Percentiles rank a stretch among this genome's conserved stretches.
phyloP scores from a whole-genome alignment of 352 stramenopile species.

The Globisporangium perplexum region DNA sequence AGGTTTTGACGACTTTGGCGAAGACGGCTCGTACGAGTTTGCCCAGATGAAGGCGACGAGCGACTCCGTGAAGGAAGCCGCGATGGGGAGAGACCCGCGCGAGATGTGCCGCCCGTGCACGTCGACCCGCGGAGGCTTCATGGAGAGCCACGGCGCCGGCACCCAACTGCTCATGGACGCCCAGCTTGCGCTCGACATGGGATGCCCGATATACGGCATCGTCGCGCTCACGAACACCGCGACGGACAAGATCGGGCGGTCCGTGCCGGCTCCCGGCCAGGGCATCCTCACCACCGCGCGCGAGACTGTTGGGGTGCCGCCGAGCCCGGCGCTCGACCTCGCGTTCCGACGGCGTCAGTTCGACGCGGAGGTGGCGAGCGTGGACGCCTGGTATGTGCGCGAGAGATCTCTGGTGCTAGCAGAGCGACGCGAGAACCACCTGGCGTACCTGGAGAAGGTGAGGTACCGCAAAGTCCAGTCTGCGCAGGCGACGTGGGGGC shows the following conservation, averaged over 20 bases:
- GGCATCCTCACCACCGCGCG: constrained; percentile 83
- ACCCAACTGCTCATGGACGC: constrained; percentile 89
- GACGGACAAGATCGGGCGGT: constrained; percentile 86
- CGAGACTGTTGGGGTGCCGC: constrained; percentile 24
- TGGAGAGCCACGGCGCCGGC: constrained; percentile 85
- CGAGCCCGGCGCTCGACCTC: constrained; percentile 61
- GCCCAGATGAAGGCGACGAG: constrained; percentile 88
- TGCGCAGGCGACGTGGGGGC: constrained; percentile 61
- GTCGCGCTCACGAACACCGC: constrained; percentile 81
- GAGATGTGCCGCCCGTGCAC: constrained; percentile 85
- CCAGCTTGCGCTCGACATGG: constrained; percentile 84
- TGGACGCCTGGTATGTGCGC: constrained; percentile 64
- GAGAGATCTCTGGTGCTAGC: constrained; percentile 44
- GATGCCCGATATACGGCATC: constrained; percentile 81
- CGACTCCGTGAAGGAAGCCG: constrained; percentile 74
- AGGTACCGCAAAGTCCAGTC: constrained; percentile 64
- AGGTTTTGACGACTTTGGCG: constrained; percentile 85
- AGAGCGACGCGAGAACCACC: constrained; percentile 18
- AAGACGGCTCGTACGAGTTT: constrained; percentile 84
- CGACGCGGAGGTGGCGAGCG: constrained; percentile 57
- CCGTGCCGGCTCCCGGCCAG: constrained; percentile 76
- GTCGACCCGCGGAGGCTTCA: constrained; percentile 76
- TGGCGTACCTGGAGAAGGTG: constrained; percentile 53
- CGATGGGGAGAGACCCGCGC: constrained; percentile 69
- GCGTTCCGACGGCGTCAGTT: constrained; percentile 75